phyloP scores from a whole-genome alignment of 257 asterid genomes.

The Echites panduratus region DNA sequence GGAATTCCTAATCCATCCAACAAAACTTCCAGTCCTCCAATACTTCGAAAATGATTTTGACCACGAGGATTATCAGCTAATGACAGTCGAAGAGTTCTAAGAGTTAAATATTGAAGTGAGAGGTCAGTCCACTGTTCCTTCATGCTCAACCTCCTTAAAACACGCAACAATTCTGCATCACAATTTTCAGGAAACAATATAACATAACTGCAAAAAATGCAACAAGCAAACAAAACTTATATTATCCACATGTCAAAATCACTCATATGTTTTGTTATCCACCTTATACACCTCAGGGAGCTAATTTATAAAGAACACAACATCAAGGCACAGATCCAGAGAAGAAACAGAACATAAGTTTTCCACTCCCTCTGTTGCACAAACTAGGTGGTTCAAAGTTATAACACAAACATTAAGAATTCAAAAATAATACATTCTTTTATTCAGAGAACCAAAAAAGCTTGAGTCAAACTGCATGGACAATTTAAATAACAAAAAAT shows the following conservation, averaged over 20 bases:
- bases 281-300: neutral
- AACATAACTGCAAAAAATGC: slow-evolving; percentile 17
- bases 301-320: neutral
- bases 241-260: neutral
- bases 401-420: too few species aligned
- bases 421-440: too few species aligned
- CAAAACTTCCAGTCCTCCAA: slow-evolving; percentile 96
- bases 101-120: slow-evolving; percentile 69
- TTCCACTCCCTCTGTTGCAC: neutral
- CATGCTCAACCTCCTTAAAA: slow-evolving; percentile 83
- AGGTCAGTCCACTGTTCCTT: slow-evolving; percentile 82
- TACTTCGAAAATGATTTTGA: slow-evolving; percentile 98
- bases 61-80: slow-evolving; percentile 88
- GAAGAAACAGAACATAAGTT: neutral
- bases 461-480: too few species aligned
- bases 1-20: slow-evolving; percentile 90
- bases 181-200: slow-evolving; percentile 12
- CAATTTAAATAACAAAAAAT: too few species aligned
- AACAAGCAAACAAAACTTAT: neutral
- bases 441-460: too few species aligned
- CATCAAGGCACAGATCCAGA: neutral
- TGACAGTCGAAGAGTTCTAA: slow-evolving; percentile 78
- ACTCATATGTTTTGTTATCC: neutral
- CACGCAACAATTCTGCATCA: slow-evolving; percentile 74
- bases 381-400: too few species aligned